Base-by-base conservation (phyloP, 108 stramenopile species). In the Discostella pseudostelligera region DNA sequence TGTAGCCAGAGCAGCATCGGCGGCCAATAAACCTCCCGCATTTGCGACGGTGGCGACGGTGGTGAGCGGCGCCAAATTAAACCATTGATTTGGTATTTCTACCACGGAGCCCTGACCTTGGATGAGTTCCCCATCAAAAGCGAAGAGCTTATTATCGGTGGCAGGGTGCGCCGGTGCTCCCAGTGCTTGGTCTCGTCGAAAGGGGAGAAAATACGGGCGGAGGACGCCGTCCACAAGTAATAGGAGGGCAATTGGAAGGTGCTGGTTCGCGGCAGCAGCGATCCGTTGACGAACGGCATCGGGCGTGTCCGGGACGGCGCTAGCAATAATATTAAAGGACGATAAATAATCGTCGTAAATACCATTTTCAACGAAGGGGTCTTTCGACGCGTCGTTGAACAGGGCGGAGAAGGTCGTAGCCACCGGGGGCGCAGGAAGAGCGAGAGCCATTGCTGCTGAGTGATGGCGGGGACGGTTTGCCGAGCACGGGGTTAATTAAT, bases 121-220 rank as follows among this genome's bases (percentile, higher is more conserved):
- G 22, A 60, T 44, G 42, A 60, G 22, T 22, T 60, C 40, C 2
- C 59, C 59, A 2, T 60, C 42, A 4, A 44, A 44, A 5, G 42
- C 59, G 5, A 60, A 60, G 9, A 60, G 24, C 21, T 60, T 60
- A 24, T 20, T 32, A 55, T 65, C 53, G 8, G 37, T n/a, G 32
- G 64, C 51, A 19, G 64, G 8, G 19, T 64, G 57, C 24, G 17
- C 50, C 4, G 22, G 50, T 1, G 14, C 3, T 1, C 25, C 50
- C 69, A 26, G 64, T 62, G 69, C 69, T 59, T 39, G 69, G 76
- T 32, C 47, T 59, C 6, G 69, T 70, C 11, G 56, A 58, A 59
- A 51, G 57, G 36, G 76, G 63, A 37, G 50, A 55, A 39, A 65
- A 28, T 28, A 26, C 0, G 50, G 22, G 0, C 13, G 12, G 13